phyloP scores from a whole-genome alignment of 2,329 filamentous ascomycete species.

The Claviceps lovelessii region DNA sequence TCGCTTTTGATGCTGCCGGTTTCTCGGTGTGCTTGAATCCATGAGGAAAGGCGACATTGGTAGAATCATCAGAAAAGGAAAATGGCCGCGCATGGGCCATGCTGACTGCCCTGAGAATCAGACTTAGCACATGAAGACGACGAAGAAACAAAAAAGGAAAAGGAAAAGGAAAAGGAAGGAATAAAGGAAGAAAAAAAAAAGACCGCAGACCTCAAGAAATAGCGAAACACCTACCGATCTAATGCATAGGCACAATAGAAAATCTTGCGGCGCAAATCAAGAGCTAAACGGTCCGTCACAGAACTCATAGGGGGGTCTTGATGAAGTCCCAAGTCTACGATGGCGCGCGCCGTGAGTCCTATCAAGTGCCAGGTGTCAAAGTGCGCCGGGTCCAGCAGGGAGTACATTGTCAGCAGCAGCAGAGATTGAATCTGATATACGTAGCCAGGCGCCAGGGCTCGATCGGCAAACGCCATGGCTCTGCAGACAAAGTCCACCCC shows the following conservation, averaged over 20 bases:
- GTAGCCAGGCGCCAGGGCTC: conserved; percentile 73
- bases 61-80: conserved; percentile 82
- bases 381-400: conserved; percentile 76
- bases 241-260: conserved; percentile 87
- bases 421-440: conserved; percentile 77
- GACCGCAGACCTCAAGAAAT: no score
- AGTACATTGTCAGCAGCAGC: conserved; percentile 73
- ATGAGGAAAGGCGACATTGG: conserved; percentile 64
- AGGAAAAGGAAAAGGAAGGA: not conserved
- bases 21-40: conserved; percentile 27
- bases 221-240: conserved; percentile 48
- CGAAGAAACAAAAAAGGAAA: not conserved
- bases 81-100: conserved; percentile 79
- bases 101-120: conserved; percentile 54
- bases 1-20: conserved; percentile 26
- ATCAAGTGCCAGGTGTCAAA: conserved; percentile 93
- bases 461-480: conserved; percentile 65
- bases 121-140: conserved; percentile 9
- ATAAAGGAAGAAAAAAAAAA: not conserved
- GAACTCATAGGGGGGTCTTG: conserved; percentile 71
- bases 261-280: conserved; percentile 68
- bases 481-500: conserved; percentile 42
- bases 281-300: conserved; percentile 48
- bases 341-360: conserved; percentile 74
- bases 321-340: conserved; percentile 82